Evolutionary conservation across 495 filamentous ascomycete genomes (phyloP).

Genomic region (Chaetomium fimeti): DNA sequence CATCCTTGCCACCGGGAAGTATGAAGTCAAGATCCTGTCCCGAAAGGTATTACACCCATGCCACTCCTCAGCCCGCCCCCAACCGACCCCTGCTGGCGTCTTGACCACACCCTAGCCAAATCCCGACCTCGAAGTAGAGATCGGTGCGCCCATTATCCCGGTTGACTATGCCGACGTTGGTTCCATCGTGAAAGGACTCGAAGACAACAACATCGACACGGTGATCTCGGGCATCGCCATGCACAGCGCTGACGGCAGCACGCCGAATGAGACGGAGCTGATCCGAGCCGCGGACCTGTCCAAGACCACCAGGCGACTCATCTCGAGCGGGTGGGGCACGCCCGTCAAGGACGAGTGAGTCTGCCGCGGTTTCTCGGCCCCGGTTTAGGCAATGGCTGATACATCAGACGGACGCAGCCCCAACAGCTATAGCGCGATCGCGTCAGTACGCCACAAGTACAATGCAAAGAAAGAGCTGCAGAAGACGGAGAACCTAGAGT

Average conservation of each 20-base stretch:
- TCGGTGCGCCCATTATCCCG: conserved; percentile 33
- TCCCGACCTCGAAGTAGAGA: conserved; percentile 17
- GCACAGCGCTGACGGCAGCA: conserved; percentile 19
- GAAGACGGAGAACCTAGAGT: conserved; percentile 41
- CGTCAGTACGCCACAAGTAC: conserved; percentile 26
- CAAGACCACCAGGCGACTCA: conserved; percentile 45
- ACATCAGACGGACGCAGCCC: background rate
- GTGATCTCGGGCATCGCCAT: conserved; percentile 52
- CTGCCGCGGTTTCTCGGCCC: too few species aligned
- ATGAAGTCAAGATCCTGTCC: conserved; percentile 47
- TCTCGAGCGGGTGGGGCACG: conserved; percentile 51
- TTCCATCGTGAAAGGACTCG: conserved; percentile 41
- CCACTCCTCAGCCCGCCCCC: background rate
- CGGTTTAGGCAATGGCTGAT: background rate
- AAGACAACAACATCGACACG: conserved; percentile 50
- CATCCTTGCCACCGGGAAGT: conserved; percentile 38
- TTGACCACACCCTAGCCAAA: background rate
- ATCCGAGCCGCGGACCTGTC: conserved; percentile 52
- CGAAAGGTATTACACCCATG: conserved; percentile 33
- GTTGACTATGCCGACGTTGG: conserved; percentile 48
- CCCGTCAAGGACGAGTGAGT: conserved; percentile 26
- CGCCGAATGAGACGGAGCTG: conserved; percentile 38
- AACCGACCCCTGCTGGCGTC: background rate
- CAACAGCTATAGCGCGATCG: background rate
- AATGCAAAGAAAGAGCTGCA: conserved; percentile 27